Percentiles rank a stretch among this genome's conserved stretches.
These are phyloP conservation scores for Scenedesmus sp. DNA, from an alignment of 163 green algal species.

Conservation along the genomic window DNA sequence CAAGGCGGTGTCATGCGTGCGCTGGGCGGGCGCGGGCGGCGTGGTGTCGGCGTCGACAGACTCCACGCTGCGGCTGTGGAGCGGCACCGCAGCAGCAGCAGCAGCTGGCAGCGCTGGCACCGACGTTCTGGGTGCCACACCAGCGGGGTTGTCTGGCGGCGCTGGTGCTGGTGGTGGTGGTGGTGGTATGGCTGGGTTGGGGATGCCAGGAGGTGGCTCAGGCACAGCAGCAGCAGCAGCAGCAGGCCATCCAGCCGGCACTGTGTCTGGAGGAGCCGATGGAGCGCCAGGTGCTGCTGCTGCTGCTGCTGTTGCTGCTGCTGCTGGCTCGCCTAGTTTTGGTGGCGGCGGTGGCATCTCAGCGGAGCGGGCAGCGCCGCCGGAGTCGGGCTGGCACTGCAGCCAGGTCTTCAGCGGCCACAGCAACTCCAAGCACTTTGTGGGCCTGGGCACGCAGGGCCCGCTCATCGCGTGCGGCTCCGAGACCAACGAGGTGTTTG, in stretches of 20 bases:
- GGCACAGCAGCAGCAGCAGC: not conserved
- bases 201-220: not conserved
- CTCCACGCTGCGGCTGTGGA: conserved; percentile 83
- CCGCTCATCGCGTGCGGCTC: conserved; percentile 82
- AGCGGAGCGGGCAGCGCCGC: not conserved
- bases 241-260: not conserved
- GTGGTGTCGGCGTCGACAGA: conserved; percentile 89
- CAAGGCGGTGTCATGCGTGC: conserved; percentile 88
- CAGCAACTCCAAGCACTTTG: conserved; percentile 90
- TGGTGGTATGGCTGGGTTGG: not conserved
- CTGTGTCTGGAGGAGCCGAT: conserved; percentile 36
- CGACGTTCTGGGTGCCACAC: not conserved
- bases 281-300: conserved; percentile 34
- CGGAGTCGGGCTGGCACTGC: conserved; percentile 41
- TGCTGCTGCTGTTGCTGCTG: not conserved
- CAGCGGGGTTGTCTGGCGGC: not conserved
- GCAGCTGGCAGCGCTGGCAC: not conserved
- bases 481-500: conserved; percentile 80
- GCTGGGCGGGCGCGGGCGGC: conserved; percentile 61
- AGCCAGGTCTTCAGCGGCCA: conserved; percentile 77
- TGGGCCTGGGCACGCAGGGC: conserved; percentile 77
- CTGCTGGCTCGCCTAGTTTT: not conserved
- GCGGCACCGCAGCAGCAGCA: conserved; percentile 51
- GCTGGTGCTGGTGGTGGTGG: conserved; percentile 46
- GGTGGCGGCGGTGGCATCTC: not conserved